A percentile compares a stretch with the other conserved stretches of the same genome.
These are phyloP conservation scores for Cladorrhinum sp. DNA, from an alignment of 2,329 filamentous ascomycete genomes.

Conservation along the genomic window DNA sequence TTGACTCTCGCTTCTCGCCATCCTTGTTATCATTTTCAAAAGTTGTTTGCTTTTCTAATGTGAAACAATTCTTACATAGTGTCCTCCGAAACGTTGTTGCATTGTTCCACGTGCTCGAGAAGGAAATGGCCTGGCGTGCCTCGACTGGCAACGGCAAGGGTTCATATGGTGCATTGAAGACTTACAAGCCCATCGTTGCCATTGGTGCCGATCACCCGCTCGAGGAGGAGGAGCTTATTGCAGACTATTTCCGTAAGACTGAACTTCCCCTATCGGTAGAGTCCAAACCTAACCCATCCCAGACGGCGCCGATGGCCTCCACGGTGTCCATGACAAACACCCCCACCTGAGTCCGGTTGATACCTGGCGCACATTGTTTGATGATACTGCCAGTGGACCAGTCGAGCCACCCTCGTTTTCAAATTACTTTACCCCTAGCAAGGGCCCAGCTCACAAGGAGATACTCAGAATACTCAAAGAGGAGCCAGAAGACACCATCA, in stretches of 20 bases:
- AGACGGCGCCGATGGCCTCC: conserved; percentile 76
- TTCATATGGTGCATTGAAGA: conserved; percentile 70
- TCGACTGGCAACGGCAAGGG: conserved; percentile 59
- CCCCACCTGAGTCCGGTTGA: conserved; percentile 73
- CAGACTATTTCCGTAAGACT: conserved; percentile 80
- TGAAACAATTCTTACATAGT: neutral
- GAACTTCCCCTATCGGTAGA: neutral
- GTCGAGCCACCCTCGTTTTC: conserved; percentile 46
- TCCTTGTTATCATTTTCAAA: neutral
- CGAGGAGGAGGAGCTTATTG: conserved; percentile 75
- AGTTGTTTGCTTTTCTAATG: neutral
- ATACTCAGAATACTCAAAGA: conserved; percentile 83
- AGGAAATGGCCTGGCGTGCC: conserved; percentile 81
- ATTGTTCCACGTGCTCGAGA: conserved; percentile 87
- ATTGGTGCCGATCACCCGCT: conserved; percentile 83
- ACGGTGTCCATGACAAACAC: conserved; percentile 68
- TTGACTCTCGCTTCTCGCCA: too few relatives aligned
- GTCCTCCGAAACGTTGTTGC: conserved; percentile 81
- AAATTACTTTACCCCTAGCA: conserved; percentile 71
- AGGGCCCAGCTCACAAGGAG: conserved; percentile 71
- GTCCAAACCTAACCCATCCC: conserved; percentile 13
- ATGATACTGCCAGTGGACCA: conserved; percentile 34
- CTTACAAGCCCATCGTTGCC: conserved; percentile 77
- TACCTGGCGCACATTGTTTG: conserved; percentile 69
- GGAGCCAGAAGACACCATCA: conserved; percentile 78